Conservation (phyloP, 2,329 filamentous ascomycete genomes). For the Colletotrichum gigasporum region DNA sequence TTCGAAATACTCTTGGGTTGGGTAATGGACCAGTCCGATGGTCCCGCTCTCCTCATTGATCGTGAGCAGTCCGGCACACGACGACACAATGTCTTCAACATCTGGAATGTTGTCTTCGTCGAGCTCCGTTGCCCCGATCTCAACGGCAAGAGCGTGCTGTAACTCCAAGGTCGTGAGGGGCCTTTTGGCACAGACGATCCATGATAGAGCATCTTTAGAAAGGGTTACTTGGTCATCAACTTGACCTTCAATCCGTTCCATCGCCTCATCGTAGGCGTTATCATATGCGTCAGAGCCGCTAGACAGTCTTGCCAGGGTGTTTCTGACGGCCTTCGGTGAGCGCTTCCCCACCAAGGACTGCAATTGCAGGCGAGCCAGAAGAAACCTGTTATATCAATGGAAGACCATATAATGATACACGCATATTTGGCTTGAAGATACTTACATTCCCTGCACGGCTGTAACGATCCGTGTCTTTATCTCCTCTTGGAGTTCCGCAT, state of each 20-base stretch:
- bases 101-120: constrained; percentile 46
- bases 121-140: constrained; percentile 37
- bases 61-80: constrained; percentile 52
- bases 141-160: constrained; percentile 51
- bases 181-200: constrained; percentile 49
- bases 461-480: constrained; percentile 15
- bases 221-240: constrained; percentile 39
- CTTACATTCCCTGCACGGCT: constrained; percentile 34
- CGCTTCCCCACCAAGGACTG: constrained; percentile 7
- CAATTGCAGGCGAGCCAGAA: constrained; percentile 23
- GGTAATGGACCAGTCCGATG: constrained; percentile 55
- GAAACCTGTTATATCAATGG: constrained; percentile 17
- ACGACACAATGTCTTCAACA: constrained; percentile 44
- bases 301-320: constrained; percentile 41
- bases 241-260: constrained; percentile 54
- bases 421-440: background rate
- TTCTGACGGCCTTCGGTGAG: constrained; percentile 43
- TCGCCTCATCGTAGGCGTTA: constrained; percentile 50
- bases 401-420: background rate
- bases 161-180: constrained; percentile 47
- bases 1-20: constrained; percentile 55
- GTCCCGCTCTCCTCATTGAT: constrained; percentile 48
- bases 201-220: constrained; percentile 49
- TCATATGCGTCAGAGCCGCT: constrained; percentile 44
- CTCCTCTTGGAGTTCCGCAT: background rate